These are phyloP conservation scores for Apiospora malaysiana DNA, from an alignment of 2,329 filamentous ascomycete genomes.

Conservation along the genomic window DNA sequence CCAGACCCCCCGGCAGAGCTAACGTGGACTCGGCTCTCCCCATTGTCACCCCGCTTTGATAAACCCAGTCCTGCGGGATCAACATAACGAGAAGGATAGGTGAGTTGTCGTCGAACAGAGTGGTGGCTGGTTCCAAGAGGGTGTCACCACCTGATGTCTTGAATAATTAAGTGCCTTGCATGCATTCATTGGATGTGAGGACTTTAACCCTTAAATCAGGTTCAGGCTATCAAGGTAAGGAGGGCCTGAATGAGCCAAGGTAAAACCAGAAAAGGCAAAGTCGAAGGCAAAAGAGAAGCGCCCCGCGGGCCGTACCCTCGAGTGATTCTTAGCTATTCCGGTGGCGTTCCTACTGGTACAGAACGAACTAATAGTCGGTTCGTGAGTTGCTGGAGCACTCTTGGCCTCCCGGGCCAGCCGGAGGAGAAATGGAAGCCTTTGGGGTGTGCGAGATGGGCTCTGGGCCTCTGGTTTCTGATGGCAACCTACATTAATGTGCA, in stretches of 20 bases:
- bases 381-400: neutral
- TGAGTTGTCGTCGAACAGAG: neutral
- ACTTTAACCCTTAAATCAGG: neutral
- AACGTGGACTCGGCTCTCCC: constrained; percentile 5
- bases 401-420: neutral
- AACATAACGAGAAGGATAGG: neutral
- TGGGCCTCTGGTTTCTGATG: neutral
- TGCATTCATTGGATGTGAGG: neutral
- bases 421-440: neutral
- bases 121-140: neutral
- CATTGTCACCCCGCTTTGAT: constrained; percentile 14
- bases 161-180: neutral
- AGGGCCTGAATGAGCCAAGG: neutral
- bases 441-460: neutral
- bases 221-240: neutral
- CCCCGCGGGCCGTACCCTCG: constrained; percentile 1
- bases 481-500: neutral
- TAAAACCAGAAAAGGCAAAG: neutral
- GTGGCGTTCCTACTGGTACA: constrained; percentile 7
- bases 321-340: neutral
- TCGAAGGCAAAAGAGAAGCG: neutral
- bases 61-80: constrained; percentile 1
- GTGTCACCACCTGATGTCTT: neutral
- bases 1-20: constrained; percentile 2
- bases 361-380: neutral